Conservation (phyloP, 805 yeast species). For the Kluyveromyces aestuarii region DNA sequence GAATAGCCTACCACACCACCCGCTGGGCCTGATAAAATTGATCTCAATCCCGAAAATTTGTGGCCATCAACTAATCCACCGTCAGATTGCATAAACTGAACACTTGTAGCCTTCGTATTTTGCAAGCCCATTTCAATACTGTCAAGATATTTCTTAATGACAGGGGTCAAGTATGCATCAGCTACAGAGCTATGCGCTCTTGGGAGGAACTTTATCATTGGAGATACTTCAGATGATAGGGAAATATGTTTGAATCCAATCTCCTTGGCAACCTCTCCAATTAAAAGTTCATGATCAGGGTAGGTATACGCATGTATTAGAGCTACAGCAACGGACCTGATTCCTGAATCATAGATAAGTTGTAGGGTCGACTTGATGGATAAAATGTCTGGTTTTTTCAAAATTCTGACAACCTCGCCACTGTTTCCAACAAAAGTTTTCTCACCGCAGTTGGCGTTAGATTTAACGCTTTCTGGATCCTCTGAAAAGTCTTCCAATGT, state of each 20-base stretch:
- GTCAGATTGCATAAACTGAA: slow-evolving; percentile 92
- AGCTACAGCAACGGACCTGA: slow-evolving; percentile 62
- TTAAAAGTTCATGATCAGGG: slow-evolving; percentile 55
- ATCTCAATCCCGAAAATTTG: slow-evolving; percentile 76
- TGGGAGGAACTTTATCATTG: slow-evolving; percentile 70
- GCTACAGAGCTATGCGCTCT: slow-evolving; percentile 73
- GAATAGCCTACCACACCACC: slow-evolving; percentile 97
- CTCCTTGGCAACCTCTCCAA: slow-evolving; percentile 50
- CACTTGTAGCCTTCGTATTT: slow-evolving; percentile 37
- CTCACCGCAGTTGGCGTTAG: slow-evolving; percentile 16
- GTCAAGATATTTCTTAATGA: slow-evolving; percentile 52
- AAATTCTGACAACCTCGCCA: slow-evolving; percentile 56
- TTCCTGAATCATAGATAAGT: slow-evolving; percentile 44
- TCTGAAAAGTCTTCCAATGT: slow-evolving; percentile 75
- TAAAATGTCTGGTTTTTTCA: slow-evolving; percentile 40
- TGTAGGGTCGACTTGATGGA: slow-evolving; percentile 36
- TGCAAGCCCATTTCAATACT: slow-evolving; percentile 55
- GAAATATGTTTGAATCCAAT: slow-evolving; percentile 66
- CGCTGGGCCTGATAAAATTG: slow-evolving; percentile 93
- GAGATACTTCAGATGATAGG: slow-evolving; percentile 57
- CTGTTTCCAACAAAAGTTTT: slow-evolving; percentile 48
- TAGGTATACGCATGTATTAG: slow-evolving; percentile 65
- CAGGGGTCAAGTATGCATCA: slow-evolving; percentile 79
- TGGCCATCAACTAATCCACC: slow-evolving; percentile 88
- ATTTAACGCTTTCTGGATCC: slow-evolving; percentile 40